These are phyloP conservation scores for Fusarium pseudoanthophilum DNA, from an alignment of 2,329 filamentous ascomycete genomes.

Conservation along the genomic window DNA sequence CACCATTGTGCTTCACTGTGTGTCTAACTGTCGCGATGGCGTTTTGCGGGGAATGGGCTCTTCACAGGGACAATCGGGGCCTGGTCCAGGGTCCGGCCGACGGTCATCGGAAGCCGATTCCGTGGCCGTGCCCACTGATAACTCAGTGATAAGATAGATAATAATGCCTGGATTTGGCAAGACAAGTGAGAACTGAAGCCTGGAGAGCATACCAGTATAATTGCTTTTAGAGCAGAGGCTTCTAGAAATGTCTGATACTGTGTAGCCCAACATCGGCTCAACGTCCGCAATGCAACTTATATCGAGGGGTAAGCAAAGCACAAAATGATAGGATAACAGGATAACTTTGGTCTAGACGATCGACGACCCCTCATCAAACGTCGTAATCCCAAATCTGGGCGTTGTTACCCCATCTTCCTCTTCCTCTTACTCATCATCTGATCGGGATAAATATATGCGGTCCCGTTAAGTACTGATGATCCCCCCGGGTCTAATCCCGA, in stretches of 20 bases:
- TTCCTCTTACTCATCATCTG: slow-evolving; percentile 27
- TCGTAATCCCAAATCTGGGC: background rate
- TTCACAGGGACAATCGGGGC: background rate
- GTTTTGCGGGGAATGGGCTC: slow-evolving; percentile 30
- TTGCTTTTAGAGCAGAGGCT: background rate
- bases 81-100: slow-evolving; percentile 3
- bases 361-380: slow-evolving; percentile 1
- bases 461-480: slow-evolving; percentile 8
- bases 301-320: slow-evolving; percentile 13
- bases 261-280: background rate
- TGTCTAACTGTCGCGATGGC: slow-evolving; percentile 3
- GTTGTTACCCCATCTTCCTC: background rate
- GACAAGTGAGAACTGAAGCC: background rate
- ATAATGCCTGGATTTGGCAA: background rate
- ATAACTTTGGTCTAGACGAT: background rate
- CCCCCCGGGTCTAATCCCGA: slow-evolving; percentile 24
- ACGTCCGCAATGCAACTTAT: background rate
- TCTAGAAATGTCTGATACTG: background rate
- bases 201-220: background rate
- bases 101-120: slow-evolving; percentile 31
- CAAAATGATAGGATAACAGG: slow-evolving; percentile 1
- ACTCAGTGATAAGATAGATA: background rate
- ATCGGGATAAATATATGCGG: slow-evolving; percentile 20
- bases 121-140: slow-evolving; percentile 24
- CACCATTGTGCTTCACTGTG: slow-evolving; percentile 23